Percentiles rank a stretch among this genome's conserved stretches.
Conservation (phyloP, 2,329 filamentous ascomycete genomes). For the Paraconiothyrium sp. region DNA sequence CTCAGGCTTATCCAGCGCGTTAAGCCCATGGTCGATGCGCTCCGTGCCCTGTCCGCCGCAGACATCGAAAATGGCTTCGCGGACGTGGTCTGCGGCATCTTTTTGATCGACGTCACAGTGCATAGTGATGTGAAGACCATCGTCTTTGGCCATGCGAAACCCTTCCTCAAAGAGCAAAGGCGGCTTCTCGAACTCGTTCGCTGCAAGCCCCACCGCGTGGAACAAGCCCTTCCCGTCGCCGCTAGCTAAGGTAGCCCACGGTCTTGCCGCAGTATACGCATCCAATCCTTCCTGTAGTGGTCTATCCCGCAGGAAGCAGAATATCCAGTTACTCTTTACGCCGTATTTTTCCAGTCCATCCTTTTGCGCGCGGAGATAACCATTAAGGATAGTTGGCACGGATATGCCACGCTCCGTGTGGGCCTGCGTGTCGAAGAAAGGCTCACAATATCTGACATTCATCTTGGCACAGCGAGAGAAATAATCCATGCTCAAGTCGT, state of each 20-base stretch:
- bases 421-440: slow-evolving; percentile 57
- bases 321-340: slow-evolving; percentile 46
- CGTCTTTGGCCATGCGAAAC: slow-evolving; percentile 42
- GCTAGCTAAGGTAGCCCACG: slow-evolving; percentile 35
- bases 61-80: slow-evolving; percentile 37
- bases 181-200: slow-evolving; percentile 55
- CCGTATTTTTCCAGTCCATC: slow-evolving; percentile 17
- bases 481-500: slow-evolving; percentile 54
- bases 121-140: slow-evolving; percentile 59
- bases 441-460: slow-evolving; percentile 54
- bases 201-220: slow-evolving; percentile 55
- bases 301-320: slow-evolving; percentile 57
- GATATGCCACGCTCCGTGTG: slow-evolving; percentile 52
- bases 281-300: slow-evolving; percentile 51
- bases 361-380: slow-evolving; percentile 43
- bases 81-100: slow-evolving; percentile 57
- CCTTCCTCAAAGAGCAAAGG: slow-evolving; percentile 4
- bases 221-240: slow-evolving; percentile 1
- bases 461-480: slow-evolving; percentile 43
- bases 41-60: slow-evolving; percentile 44
- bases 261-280: slow-evolving; percentile 52
- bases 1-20: slow-evolving; percentile 47
- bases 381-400: slow-evolving; percentile 42
- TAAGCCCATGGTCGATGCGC: slow-evolving; percentile 56
- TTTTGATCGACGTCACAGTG: slow-evolving; percentile 64